phyloP scores from a whole-genome alignment of 108 stramenopile genomes.

The Cyclotella baltica region DNA sequence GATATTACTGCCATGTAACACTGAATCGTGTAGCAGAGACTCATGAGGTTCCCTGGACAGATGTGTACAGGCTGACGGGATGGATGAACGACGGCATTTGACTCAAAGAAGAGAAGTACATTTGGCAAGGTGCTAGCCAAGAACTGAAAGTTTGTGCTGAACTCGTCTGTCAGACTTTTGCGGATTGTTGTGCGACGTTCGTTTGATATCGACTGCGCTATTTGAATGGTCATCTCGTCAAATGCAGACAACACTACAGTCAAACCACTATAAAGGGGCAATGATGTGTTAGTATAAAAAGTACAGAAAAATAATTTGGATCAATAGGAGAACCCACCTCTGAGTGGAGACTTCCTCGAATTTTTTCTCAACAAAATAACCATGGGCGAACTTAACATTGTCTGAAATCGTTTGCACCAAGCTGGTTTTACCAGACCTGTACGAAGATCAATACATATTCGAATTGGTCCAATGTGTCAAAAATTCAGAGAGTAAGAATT shows the following conservation, averaged over 20 bases:
- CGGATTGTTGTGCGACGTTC: conserved; percentile 13
- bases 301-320: not conserved
- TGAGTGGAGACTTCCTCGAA: conserved; percentile 49
- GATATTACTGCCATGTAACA: not conserved
- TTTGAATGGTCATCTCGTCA: conserved; percentile 28
- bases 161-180: conserved; percentile 17
- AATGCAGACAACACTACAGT: conserved; percentile 34
- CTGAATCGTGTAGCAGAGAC: not conserved
- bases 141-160: conserved; percentile 37
- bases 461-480: not conserved
- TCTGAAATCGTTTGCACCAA: not conserved
- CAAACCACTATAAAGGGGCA: conserved; percentile 12
- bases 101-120: conserved; percentile 11
- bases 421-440: conserved; percentile 6
- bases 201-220: conserved; percentile 16
- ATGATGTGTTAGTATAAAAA: not conserved
- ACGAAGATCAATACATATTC: not conserved
- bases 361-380: conserved; percentile 27
- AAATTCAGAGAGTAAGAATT: not conserved
- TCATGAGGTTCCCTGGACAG: not conserved
- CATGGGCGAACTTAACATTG: conserved; percentile 7
- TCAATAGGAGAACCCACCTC: not conserved
- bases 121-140: conserved; percentile 34
- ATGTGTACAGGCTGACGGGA: not conserved
- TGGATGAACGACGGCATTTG: not conserved